A percentile compares a stretch with the other conserved stretches of the same genome.
Evolutionary conservation across 2,329 filamentous ascomycete species (phyloP).

Genomic region (Stemphylium beticola): DNA sequence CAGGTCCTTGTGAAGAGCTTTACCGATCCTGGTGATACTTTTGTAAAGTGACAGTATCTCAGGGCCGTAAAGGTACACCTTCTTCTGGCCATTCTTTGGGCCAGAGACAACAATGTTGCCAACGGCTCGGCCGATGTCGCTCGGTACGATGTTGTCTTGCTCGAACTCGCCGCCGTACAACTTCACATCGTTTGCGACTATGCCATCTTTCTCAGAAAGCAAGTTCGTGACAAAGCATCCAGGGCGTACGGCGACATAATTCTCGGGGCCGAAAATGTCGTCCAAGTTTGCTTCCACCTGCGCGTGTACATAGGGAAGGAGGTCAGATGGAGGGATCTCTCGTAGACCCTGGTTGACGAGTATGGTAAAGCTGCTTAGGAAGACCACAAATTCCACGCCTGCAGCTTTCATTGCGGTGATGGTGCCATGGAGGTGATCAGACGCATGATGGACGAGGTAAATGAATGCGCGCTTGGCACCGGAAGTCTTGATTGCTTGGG

Average conservation of each 20-base stretch:
- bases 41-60: conserved; percentile 42
- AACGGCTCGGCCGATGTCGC: conserved; percentile 55
- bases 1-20: conserved; percentile 43
- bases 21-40: conserved; percentile 34
- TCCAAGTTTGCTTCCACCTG: conserved; percentile 54
- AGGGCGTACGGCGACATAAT: conserved; percentile 52
- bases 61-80: conserved; percentile 50
- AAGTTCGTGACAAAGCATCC: conserved; percentile 55
- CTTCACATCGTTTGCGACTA: conserved; percentile 43
- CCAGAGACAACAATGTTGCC: conserved; percentile 50
- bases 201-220: conserved; percentile 32
- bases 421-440: conserved; percentile 50
- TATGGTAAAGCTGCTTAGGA: conserved; percentile 51
- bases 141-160: conserved; percentile 51
- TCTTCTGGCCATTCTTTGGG: conserved; percentile 31
- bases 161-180: conserved; percentile 37
- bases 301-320: conserved; percentile 52
- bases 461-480: conserved; percentile 58
- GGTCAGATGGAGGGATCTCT: background rate
- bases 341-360: conserved; percentile 16
- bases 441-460: conserved; percentile 48
- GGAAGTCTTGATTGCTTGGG: conserved; percentile 49
- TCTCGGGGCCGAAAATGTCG: conserved; percentile 47
- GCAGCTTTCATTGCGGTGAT: conserved; percentile 53
- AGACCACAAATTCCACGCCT: conserved; percentile 55